phyloP scores from a whole-genome alignment of 1,139 yeast genomes.

The Debaryomyces psychrophilus region DNA sequence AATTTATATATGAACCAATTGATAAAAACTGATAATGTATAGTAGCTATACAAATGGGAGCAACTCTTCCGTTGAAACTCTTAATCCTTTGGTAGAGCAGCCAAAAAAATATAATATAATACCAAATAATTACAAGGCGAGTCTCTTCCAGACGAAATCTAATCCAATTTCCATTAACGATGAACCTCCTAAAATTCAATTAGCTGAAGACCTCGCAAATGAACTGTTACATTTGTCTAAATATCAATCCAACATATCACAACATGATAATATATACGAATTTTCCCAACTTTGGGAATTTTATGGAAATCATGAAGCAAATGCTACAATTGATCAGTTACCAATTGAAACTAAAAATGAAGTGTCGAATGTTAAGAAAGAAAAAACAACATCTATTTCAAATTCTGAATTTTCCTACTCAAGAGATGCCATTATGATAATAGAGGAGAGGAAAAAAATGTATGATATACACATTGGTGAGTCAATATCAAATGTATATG shows the following conservation, averaged over 20 bases:
- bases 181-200: background rate
- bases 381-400: background rate
- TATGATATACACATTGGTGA: background rate
- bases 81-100: background rate
- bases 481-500: background rate
- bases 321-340: background rate
- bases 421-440: background rate
- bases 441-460: background rate
- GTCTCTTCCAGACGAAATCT: background rate
- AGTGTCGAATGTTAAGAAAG: background rate
- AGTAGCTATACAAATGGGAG: background rate
- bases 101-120: background rate
- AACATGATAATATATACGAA: background rate
- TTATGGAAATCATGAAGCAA: background rate
- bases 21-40: background rate
- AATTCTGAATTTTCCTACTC: background rate
- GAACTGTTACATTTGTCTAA: background rate
- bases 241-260: background rate
- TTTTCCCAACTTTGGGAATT: conserved; percentile 4
- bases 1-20: background rate
- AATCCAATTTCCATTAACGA: background rate
- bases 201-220: background rate
- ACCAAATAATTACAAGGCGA: background rate
- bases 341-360: background rate
- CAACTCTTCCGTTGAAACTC: background rate